Percentiles rank a stretch among this genome's conserved stretches.
phyloP scores from a whole-genome alignment of 2,329 filamentous ascomycete genomes.

The Exophiala viscosa region DNA sequence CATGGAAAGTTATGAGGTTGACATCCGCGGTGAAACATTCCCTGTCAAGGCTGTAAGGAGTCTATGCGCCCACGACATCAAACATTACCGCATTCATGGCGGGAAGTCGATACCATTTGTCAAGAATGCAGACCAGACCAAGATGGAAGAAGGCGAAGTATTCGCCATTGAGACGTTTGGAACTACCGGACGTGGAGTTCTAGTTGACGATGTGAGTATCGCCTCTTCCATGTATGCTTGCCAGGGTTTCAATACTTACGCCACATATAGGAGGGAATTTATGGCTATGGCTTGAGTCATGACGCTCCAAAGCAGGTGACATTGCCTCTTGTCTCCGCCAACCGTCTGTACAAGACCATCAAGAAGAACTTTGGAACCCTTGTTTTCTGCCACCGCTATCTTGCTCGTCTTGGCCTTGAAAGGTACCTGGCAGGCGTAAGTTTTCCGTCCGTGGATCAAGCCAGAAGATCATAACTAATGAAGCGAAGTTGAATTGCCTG shows the following conservation, averaged over 20 bases:
- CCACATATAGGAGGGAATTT: slow-evolving; percentile 44
- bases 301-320: slow-evolving; percentile 34
- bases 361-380: slow-evolving; percentile 61
- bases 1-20: slow-evolving; percentile 61
- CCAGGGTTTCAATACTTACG: slow-evolving; percentile 16
- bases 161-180: slow-evolving; percentile 60
- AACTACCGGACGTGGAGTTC: slow-evolving; percentile 50
- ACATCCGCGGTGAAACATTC: slow-evolving; percentile 50
- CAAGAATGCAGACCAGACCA: slow-evolving; percentile 47
- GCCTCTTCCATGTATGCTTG: not conserved
- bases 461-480: not conserved
- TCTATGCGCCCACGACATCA: slow-evolving; percentile 55
- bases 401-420: slow-evolving; percentile 60
- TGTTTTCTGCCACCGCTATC: slow-evolving; percentile 59
- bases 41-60: slow-evolving; percentile 56
- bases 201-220: slow-evolving; percentile 45
- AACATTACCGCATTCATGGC: slow-evolving; percentile 55
- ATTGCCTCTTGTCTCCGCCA: slow-evolving; percentile 52
- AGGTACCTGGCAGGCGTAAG: slow-evolving; percentile 57
- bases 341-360: slow-evolving; percentile 56
- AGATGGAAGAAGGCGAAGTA: slow-evolving; percentile 58
- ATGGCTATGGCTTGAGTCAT: slow-evolving; percentile 49
- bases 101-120: slow-evolving; percentile 55
- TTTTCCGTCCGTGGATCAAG: not conserved
- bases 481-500: slow-evolving; percentile 53